Conservation (phyloP, 352 stramenopile species). For the Salisapilia sapeloensis region DNA sequence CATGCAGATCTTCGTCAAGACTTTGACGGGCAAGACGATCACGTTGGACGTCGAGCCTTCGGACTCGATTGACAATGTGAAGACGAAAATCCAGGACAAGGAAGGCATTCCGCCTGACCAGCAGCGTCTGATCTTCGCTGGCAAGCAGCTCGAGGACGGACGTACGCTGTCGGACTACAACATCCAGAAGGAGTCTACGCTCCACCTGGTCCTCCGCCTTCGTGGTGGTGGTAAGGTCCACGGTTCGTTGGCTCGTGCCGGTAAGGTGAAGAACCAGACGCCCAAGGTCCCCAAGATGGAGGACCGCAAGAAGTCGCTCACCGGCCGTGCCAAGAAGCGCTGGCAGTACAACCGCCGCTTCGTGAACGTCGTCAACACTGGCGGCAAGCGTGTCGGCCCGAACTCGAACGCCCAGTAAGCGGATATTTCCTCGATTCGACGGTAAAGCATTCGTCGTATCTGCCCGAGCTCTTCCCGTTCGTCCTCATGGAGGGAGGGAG, state of each 20-base stretch:
- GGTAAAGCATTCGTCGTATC: too few species aligned
- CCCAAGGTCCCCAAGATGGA: slow-evolving; percentile 98
- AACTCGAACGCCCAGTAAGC: slow-evolving; percentile 95
- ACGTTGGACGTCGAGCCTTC: slow-evolving; percentile 83
- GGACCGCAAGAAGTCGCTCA: slow-evolving; percentile 95
- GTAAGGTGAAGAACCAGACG: slow-evolving; percentile 99
- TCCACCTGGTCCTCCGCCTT: slow-evolving; percentile 93
- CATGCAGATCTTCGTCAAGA: slow-evolving; percentile 45
- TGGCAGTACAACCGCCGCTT: slow-evolving; percentile 99
- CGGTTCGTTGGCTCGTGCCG: slow-evolving; percentile 98
- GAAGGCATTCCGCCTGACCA: slow-evolving; percentile 87
- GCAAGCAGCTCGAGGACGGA: slow-evolving; percentile 84
- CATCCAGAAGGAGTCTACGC: slow-evolving; percentile 94
- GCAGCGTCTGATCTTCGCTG: slow-evolving; percentile 84
- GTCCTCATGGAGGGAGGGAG: too few species aligned
- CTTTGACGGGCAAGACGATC: slow-evolving; percentile 70
- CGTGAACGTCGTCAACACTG: slow-evolving; percentile 97
- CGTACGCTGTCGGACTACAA: slow-evolving; percentile 89
- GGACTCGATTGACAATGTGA: slow-evolving; percentile 92
- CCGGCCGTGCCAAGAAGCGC: slow-evolving; percentile 98
- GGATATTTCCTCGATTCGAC: too few species aligned
- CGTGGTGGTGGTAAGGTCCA: slow-evolving; percentile 96
- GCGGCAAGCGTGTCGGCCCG: slow-evolving; percentile 94
- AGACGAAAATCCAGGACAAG: slow-evolving; percentile 87
- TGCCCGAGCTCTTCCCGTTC: too few species aligned